A percentile compares a stretch with the other conserved stretches of the same genome.
phyloP scores from a whole-genome alignment of 2,329 filamentous ascomycete genomes.

The Colletotrichum sp. region DNA sequence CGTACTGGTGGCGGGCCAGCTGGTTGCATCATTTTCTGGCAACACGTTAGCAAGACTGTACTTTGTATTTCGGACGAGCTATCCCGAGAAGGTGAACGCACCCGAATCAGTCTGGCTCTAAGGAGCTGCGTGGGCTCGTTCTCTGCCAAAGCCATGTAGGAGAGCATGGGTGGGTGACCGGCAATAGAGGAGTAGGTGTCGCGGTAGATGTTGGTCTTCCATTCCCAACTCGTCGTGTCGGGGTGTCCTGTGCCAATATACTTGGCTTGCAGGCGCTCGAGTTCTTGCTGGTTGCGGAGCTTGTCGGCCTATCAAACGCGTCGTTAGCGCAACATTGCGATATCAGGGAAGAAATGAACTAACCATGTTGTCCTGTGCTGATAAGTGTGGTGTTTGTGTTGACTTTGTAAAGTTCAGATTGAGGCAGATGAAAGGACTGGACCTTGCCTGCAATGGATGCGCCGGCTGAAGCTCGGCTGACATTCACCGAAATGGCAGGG shows the following conservation, averaged over 20 bases:
- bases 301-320: slow-evolving; percentile 78
- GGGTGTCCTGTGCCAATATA: slow-evolving; percentile 96
- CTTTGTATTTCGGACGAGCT: not conserved
- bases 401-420: not conserved
- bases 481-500: not conserved
- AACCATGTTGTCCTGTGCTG: slow-evolving; percentile 7
- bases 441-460: not conserved
- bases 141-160: slow-evolving; percentile 89
- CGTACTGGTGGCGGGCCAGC: slow-evolving; percentile 62
- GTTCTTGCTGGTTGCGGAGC: slow-evolving; percentile 95
- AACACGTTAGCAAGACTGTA: not conserved
- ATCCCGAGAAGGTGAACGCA: slow-evolving; percentile 35
- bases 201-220: slow-evolving; percentile 93
- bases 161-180: slow-evolving; percentile 86
- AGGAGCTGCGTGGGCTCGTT: slow-evolving; percentile 85
- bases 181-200: slow-evolving; percentile 90
- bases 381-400: not conserved
- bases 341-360: not conserved
- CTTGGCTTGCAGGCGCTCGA: slow-evolving; percentile 94
- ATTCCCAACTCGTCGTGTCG: slow-evolving; percentile 97
- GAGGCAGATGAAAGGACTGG: not conserved
- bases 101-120: slow-evolving; percentile 79
- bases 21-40: slow-evolving; percentile 71
- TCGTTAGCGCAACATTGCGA: not conserved
- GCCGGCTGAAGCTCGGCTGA: slow-evolving; percentile 19